Evolutionary conservation across 768 basidiomycete genomes (phyloP).

Genomic region (Pleurotus ostreatus): DNA sequence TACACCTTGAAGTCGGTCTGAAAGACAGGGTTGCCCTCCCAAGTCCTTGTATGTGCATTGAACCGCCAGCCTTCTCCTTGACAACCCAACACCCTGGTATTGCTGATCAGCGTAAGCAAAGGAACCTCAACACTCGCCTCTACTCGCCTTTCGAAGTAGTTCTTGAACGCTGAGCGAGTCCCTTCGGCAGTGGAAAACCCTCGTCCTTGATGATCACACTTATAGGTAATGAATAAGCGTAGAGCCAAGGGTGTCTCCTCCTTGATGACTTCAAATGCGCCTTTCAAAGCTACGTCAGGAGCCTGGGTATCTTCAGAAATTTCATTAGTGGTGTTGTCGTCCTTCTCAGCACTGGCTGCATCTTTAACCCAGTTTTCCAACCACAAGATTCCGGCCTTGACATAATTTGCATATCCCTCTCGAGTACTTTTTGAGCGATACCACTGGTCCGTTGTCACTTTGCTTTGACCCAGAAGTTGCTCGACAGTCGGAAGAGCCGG

Average conservation of each 20-base stretch:
- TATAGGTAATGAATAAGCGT: conserved; percentile 15
- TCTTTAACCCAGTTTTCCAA: conserved; percentile 4
- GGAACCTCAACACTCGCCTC: too few relatives aligned
- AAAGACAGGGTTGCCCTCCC: conserved; percentile 18
- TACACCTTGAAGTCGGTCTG: conserved; percentile 10
- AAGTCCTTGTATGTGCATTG: conserved; percentile 11
- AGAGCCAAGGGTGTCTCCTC: conserved; percentile 13
- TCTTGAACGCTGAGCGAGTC: conserved; percentile 14
- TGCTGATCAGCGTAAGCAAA: too few relatives aligned
- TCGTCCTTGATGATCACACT: conserved; percentile 15
- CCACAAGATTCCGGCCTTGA: conserved; percentile 15
- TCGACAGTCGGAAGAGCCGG: too few relatives aligned
- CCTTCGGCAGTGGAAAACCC: conserved; percentile 15
- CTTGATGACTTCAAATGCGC: conserved; percentile 13
- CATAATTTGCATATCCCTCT: conserved; percentile 16
- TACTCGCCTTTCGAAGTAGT: conserved; percentile 15
- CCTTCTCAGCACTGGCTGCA: too few relatives aligned
- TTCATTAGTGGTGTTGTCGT: too few relatives aligned
- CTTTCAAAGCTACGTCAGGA: neutral
- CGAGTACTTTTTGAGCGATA: conserved; percentile 14
- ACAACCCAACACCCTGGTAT: conserved; percentile 12
- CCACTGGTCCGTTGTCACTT: conserved; percentile 16
- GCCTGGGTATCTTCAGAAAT: neutral
- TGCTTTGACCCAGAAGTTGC: conserved; percentile 11
- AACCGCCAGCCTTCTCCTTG: conserved; percentile 17